Evolutionary conservation across 805 yeast species (phyloP), one percentile per base, ranked within the genome.

Genomic region (Ogataea chonburiensis): DNA sequence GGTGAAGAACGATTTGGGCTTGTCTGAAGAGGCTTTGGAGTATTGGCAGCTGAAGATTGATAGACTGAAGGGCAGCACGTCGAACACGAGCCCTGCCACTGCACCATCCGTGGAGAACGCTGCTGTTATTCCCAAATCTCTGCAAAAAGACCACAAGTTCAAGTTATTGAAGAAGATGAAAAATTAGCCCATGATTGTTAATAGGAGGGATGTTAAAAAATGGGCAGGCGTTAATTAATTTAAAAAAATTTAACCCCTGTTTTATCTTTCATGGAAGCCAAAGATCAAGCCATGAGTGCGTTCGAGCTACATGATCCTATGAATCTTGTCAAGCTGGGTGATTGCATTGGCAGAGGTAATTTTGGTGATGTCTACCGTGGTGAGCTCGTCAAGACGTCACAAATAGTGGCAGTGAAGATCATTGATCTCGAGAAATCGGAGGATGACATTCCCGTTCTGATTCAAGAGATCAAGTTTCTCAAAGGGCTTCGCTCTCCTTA

Each of bases 301-400:
- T 18, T 24, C 8, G 31, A 34, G 33, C 36, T 31, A 6, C 38
- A 34, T 20, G 53, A 49, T 28, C 53, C 51, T 3, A 38, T 49
- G 43, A 45, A 40, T 8, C 27, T 37, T 10, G 46, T 59, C 48
- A 55, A 56, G 7, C 44, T 77, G 17, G 52, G 67, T 16, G 72
- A 75, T 35, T 80, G 88, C 52, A 75, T 86, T 10, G 96, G 96
- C 0, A 69, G 76, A 38, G 96, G 96, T 0, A 83, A 83, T 47
- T 86, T 86, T 66, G 96, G 96, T 11, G 91, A 85, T 53, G 96
- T 86, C 24, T 86, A 77, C 56, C 75, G 69, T 50, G 93, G 87
- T 28, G 55, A 43, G 24, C 55, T 45, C 34, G 24, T 37, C 8
- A 44, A 42, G 5, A 60, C 68, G 2, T 60, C 65, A 4, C 50